Evolutionary conservation across 805 yeast species (phyloP).

Genomic region (Cyberlindnera mississippiensis): DNA sequence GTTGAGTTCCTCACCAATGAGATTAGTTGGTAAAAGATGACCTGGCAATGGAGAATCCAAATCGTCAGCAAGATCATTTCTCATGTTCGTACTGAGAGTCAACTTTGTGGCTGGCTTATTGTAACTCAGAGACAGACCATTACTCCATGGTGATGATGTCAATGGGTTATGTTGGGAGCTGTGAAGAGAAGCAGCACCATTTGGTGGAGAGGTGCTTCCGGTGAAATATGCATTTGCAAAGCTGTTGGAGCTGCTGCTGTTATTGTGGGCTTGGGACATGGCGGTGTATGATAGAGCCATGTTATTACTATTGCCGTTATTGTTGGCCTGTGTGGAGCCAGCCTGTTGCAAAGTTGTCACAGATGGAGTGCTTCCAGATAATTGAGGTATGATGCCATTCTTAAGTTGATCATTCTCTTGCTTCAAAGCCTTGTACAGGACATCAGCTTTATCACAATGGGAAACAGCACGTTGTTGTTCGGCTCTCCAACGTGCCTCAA

Average conservation of each 20-base stretch:
- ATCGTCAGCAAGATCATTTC: conserved; percentile 21
- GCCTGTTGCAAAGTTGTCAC: neutral
- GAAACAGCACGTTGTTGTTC: conserved; percentile 35
- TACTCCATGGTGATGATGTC: conserved; percentile 11
- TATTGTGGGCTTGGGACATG: neutral
- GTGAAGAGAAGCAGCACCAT: conserved; percentile 1
- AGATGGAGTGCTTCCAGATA: neutral
- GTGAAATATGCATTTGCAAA: conserved; percentile 3
- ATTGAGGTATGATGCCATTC: conserved; percentile 1
- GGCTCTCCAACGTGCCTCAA: conserved; percentile 38
- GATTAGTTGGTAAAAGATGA: conserved; percentile 33
- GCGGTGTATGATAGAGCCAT: conserved; percentile 1
- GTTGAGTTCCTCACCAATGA: conserved; percentile 27
- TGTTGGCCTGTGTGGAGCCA: neutral
- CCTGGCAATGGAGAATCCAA: conserved; percentile 33
- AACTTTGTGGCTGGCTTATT: conserved; percentile 6
- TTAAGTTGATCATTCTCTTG: conserved; percentile 17
- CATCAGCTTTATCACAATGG: conserved; percentile 27
- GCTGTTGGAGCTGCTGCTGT: conserved; percentile 3
- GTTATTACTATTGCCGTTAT: neutral
- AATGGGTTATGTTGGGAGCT: conserved; percentile 1
- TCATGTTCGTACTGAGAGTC: conserved; percentile 12
- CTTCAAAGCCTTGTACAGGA: conserved; percentile 16
- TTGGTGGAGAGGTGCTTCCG: conserved; percentile 7
- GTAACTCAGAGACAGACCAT: conserved; percentile 6